A percentile compares a stretch with the other conserved stretches of the same genome.
Conservation (phyloP, 805 yeast species). For the Ogataea trehalophila region DNA sequence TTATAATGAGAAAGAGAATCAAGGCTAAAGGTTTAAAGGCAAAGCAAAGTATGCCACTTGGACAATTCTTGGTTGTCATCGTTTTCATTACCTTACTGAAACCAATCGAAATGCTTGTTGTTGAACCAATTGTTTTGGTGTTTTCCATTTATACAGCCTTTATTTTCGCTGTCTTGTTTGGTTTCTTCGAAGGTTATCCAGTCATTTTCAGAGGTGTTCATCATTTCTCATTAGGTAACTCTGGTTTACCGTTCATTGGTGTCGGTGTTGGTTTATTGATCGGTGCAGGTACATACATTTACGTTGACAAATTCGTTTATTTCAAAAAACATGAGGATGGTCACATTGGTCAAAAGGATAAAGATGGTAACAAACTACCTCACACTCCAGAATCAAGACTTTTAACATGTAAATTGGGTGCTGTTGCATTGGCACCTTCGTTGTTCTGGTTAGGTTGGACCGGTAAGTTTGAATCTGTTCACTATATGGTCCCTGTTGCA, state of each 20-base stretch:
- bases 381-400: slow-evolving; percentile 60
- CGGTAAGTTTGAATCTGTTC: slow-evolving; percentile 44
- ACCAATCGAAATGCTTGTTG: slow-evolving; percentile 63
- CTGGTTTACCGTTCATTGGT: slow-evolving; percentile 68
- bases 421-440: slow-evolving; percentile 59
- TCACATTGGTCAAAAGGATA: slow-evolving; percentile 49
- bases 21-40: slow-evolving; percentile 51
- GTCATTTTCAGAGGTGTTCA: slow-evolving; percentile 66
- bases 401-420: slow-evolving; percentile 60
- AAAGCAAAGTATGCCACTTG: slow-evolving; percentile 31
- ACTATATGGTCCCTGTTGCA: slow-evolving; percentile 73
- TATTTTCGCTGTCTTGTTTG: slow-evolving; percentile 72
- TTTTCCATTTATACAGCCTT: slow-evolving; percentile 69
- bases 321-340: slow-evolving; percentile 62
- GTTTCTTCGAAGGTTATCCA: slow-evolving; percentile 77
- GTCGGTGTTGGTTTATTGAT: slow-evolving; percentile 62
- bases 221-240: slow-evolving; percentile 51
- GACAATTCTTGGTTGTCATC: slow-evolving; percentile 39
- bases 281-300: slow-evolving; percentile 50
- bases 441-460: slow-evolving; percentile 86
- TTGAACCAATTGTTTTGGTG: slow-evolving; percentile 71
- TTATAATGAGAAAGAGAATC: slow-evolving; percentile 57
- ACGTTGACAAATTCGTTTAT: slow-evolving; percentile 42
- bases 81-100: slow-evolving; percentile 49
- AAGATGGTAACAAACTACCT: slow-evolving; percentile 48